Evolutionary conservation across 1,139 yeast species (phyloP), one percentile per base, ranked within the genome.

Genomic region (Pichia kudriavzevii): DNA sequence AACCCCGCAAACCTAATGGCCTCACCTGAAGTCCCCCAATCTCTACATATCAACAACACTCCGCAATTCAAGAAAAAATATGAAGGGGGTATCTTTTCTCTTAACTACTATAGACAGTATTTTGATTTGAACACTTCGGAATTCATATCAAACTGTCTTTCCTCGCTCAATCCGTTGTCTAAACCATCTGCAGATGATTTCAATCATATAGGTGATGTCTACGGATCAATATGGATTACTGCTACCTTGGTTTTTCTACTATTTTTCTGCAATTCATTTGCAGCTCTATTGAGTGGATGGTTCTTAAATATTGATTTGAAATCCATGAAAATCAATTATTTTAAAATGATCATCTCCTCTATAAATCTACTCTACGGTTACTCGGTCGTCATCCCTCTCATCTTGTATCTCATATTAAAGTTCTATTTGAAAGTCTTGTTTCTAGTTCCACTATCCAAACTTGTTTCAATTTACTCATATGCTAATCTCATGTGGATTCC

Each of bases 161-260:
- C 56, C 29, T 67, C 75, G 4, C 41, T 67, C 35, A 71, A 72
- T 42, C 78, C 78, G 10, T 44, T 71, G 20, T 57, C 59, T 32
- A 52, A 55, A 20, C 34, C 53, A 6, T 25, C 45, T 7, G 45
- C 41, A 9, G 62, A 59, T 10, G 60, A 58, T n/a, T 63, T 63
- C 28, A 59, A 59, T 16, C 63, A 61, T 10, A 56, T 59, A 5
- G 67, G 77, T 2, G 95, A 84, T 51, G 59, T 84, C 35, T 84
- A 83, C 51, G 94, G 94, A 1, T 81, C 87, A 19, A 64, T 83
- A 29, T 84, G 95, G 95, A 75, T 84, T 30, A 79, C 87, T 10
- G 84, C 85, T 0, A 79, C 94, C 0, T 71, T 82, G 36, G 75
- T 82, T 1, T 76, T 81, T 44, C 63, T 77, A 28, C 65, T 83